Percentiles rank a stretch among this genome's conserved stretches.
These are phyloP conservation scores for Arabidopsis arenosa DNA, from an alignment of 345 rosid genomes.

Conservation along the genomic window DNA sequence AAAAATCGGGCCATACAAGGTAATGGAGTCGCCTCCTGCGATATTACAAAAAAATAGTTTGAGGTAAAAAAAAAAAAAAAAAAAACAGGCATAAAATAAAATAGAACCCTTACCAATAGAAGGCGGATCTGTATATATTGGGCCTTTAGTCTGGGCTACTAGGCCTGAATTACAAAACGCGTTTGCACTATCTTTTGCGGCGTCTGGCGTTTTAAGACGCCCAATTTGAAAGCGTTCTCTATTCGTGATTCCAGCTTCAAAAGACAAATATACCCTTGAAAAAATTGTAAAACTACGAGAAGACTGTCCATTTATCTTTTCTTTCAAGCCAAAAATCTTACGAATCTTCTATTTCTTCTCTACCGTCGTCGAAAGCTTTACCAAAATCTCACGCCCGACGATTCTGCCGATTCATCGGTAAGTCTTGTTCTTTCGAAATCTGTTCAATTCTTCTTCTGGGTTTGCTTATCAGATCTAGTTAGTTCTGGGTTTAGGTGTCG, in stretches of 20 bases:
- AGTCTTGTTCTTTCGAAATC: not conserved
- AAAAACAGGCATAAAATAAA: not conserved
- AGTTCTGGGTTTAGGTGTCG: slow-evolving; percentile 9
- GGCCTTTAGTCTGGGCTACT: not conserved
- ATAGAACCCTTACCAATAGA: not conserved
- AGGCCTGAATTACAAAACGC: not conserved
- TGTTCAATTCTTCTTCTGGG: not conserved
- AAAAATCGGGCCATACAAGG: too few relatives aligned
- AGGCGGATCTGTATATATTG: not conserved
- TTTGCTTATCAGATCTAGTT: slow-evolving; percentile 18
- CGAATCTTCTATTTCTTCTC: not conserved
- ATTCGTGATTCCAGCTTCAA: not conserved
- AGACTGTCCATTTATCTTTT: slow-evolving; percentile 8
- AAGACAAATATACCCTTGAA: slow-evolving; percentile 8
- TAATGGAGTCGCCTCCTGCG: too few relatives aligned
- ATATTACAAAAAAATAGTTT: too few relatives aligned
- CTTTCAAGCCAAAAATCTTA: slow-evolving; percentile 25
- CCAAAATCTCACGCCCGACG: slow-evolving; percentile 25
- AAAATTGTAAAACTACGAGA: not conserved
- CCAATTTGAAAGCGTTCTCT: not conserved
- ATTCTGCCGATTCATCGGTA: slow-evolving; percentile 32
- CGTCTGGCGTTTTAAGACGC: slow-evolving; percentile 25
- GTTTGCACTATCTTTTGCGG: slow-evolving; percentile 5
- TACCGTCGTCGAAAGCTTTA: slow-evolving; percentile 8
- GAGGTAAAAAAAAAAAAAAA: too few relatives aligned